Evolutionary conservation across 2,329 filamentous ascomycete species (phyloP), one percentile per base, ranked within the genome.

Genomic region (Alternaria triticimaculans): DNA sequence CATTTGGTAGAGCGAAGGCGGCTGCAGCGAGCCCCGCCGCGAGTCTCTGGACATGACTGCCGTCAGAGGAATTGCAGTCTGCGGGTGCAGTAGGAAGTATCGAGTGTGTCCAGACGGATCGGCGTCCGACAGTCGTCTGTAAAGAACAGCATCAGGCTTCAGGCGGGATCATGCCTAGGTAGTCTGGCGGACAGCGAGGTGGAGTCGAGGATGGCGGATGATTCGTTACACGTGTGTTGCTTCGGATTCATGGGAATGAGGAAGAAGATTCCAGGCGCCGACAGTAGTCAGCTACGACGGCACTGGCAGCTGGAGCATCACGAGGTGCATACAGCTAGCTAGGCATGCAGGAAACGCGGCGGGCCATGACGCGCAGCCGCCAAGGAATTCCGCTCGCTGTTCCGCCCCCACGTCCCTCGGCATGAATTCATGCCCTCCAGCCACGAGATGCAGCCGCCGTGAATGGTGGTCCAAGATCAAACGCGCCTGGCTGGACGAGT

Each of bases 1-100:
- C 70, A 97, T 97, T 72, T 92, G 90, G 80, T 97, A 92, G 64
- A 97, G 88, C 46, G 76, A 62, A 15, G 72, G 67, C 26, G 72
- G 67, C 26, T 63, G 67, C 62, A 72, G 66, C 56, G 67, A 69
- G 26, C 59, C 69, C 26, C 66, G 71, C 30, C 67, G 69, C 55
- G 72, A 66, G 65, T 70, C 68, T 45, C 63, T 65, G 51, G 75
- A 67, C 76, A 78, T 79, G 71, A 63, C 67, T 65, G 55, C 37
- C 44, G 62, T 18, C 18, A 56, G 28, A 44, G 21, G 44, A 30
- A 28, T n/a, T 48, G 48, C 21, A 46, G 25, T 15, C 25, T n/a
- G 41, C n/a, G 44, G 25, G 63, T 45, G 62, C 37, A 55, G 57
- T 57, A 21, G 18, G 37, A 30, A 18, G 50, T 46, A 14, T 33